Base-by-base conservation (phyloP, 2,329 filamentous ascomycete species). In the Stachybotrys chlorohalonatus region DNA sequence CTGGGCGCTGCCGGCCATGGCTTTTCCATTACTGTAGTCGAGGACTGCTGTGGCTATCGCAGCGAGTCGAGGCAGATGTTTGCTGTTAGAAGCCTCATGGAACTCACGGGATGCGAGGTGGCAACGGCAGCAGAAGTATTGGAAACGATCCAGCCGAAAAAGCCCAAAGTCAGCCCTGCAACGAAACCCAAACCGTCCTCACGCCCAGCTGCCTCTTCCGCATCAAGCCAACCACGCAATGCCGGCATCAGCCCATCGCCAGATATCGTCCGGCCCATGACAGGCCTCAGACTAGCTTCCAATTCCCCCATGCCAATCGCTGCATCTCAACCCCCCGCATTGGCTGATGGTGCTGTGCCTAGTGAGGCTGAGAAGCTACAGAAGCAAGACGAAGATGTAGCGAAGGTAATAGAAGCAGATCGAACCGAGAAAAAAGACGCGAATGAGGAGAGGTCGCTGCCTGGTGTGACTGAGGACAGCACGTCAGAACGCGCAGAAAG, bases 1-100 rank as follows among this genome's bases (percentile, higher is more conserved):
- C 78, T 95, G 58, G 94, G 96, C 65, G 94, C 93, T 11, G 92
- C 90, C 1, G 83, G 87, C 17, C 88, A 96, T 68, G 94, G 92
- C 5, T 85, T 95, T 64, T 78, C 83, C n/a, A 90, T 96, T 64
- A 94, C 88, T 6, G 75, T 97, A 11, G 75, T 97, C 46, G 86
- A 94, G 53, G 91, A 97, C 67, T 96, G 92, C 68, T 83, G 95
- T 54, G 92, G 91, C 11, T 96, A 86, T 64, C 83, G 89, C 50
- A 84, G 77, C 61, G 81, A 84, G 55, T 70, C 75, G 16, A 83
- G 90, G 48, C 90, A 95, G 62, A 75, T 82, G 49, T 77, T 82
- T 59, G 87, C 92, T 0, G 75, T 95, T 60, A 78, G 80, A 53
- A 82, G 84, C 54, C 85, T 96, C 67, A 77, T 82, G 2, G 83